A percentile compares a stretch with the other conserved stretches of the same genome.
These are phyloP conservation scores for Tardiomyces digboiensis DNA, from an alignment of 1,139 yeast genomes.

Conservation along the genomic window DNA sequence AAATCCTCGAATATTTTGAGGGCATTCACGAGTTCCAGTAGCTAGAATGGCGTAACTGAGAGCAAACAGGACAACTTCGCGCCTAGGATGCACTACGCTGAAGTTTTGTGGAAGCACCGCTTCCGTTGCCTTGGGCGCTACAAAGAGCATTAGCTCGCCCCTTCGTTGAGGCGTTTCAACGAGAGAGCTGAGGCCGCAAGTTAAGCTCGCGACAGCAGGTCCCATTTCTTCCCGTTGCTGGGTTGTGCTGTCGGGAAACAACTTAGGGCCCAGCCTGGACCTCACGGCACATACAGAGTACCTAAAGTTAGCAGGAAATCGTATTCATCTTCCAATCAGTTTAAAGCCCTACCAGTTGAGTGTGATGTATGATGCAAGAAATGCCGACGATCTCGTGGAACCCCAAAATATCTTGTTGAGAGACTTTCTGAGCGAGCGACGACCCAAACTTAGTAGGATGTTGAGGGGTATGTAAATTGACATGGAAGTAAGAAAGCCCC, in stretches of 20 bases:
- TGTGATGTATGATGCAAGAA: constrained; percentile 30
- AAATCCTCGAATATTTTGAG: constrained; percentile 13
- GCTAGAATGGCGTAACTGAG: constrained; percentile 28
- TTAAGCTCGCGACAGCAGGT: constrained; percentile 27
- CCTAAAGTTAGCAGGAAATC: background rate
- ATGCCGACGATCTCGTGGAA: constrained; percentile 29
- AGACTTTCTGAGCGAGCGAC: constrained; percentile 5
- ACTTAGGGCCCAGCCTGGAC: constrained; percentile 26
- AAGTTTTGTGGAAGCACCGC: constrained; percentile 18
- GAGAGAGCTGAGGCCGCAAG: constrained; percentile 20
- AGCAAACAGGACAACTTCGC: constrained; percentile 26
- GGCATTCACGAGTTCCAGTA: constrained; percentile 8
- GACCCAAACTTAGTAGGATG: constrained; percentile 9
- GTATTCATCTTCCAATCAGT: background rate
- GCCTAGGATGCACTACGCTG: constrained; percentile 14
- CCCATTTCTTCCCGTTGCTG: constrained; percentile 30
- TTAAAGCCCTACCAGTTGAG: constrained; percentile 29
- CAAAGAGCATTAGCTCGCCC: constrained; percentile 34
- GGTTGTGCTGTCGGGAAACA: constrained; percentile 18
- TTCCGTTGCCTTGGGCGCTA: constrained; percentile 29
- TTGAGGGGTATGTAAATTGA: constrained; percentile 21
- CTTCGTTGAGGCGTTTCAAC: constrained; percentile 30
- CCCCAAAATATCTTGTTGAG: constrained; percentile 5
- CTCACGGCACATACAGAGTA: constrained; percentile 28
- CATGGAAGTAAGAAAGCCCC: constrained; percentile 30